Conservation (phyloP, 2,329 filamentous ascomycete genomes). For the Trichothecium roseum region DNA sequence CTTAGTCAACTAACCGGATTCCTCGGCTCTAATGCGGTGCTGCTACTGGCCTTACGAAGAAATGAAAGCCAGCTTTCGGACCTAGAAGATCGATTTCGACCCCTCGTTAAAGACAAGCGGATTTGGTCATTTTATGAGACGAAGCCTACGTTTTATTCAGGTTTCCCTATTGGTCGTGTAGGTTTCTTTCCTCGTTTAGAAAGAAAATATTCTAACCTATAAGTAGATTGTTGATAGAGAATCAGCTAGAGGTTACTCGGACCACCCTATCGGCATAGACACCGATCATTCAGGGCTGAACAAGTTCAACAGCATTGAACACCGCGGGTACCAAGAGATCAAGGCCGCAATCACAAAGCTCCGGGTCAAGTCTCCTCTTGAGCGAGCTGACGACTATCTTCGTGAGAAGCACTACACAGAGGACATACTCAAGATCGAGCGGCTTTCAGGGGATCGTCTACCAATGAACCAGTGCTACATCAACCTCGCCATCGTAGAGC, state of each 20-base stretch:
- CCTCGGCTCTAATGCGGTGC: constrained; percentile 6
- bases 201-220: background rate
- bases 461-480: constrained; percentile 27
- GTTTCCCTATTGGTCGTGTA: constrained; percentile 7
- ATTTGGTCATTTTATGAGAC: constrained; percentile 9
- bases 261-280: constrained; percentile 1
- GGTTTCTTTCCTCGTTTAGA: background rate
- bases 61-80: constrained; percentile 3
- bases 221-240: constrained; percentile 6
- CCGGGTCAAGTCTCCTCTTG: constrained; percentile 7
- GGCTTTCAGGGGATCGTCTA: constrained; percentile 21
- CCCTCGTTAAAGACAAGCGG: background rate
- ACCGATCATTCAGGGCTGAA: constrained; percentile 12
- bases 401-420: constrained; percentile 11
- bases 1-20: constrained; percentile 5
- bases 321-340: constrained; percentile 4
- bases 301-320: constrained; percentile 5
- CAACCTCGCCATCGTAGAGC: constrained; percentile 25
- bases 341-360: no score
- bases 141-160: constrained; percentile 8
- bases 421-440: constrained; percentile 18
- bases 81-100: constrained; percentile 1
- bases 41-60: constrained; percentile 6
- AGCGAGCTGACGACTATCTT: constrained; percentile 12
- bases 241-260: constrained; percentile 3